These are phyloP conservation scores for Neurospora tetraspora DNA, from an alignment of 495 filamentous ascomycete species.

Conservation along the genomic window DNA sequence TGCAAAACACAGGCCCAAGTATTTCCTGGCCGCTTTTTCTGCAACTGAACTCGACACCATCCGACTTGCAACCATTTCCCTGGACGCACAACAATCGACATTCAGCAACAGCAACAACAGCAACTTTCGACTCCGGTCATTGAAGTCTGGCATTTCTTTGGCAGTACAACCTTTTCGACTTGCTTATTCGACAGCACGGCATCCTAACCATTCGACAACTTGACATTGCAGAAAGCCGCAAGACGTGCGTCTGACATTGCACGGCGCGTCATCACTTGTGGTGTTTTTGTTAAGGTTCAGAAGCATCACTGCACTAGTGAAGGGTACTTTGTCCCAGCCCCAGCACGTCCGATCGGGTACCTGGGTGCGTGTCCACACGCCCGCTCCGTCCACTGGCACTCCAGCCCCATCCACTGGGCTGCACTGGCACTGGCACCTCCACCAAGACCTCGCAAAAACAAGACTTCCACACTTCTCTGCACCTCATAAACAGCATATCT, in stretches of 20 bases:
- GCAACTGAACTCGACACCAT: background rate
- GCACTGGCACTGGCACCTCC: constrained; percentile 12
- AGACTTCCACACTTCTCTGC: constrained; percentile 12
- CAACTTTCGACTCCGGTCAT: background rate
- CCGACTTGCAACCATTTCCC: background rate
- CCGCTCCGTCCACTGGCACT: constrained; percentile 8
- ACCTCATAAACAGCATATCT: constrained; percentile 8
- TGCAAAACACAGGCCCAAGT: constrained; percentile 5
- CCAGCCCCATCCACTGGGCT: constrained; percentile 10
- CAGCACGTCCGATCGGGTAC: constrained; percentile 20
- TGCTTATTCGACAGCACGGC: background rate
- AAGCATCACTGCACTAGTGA: constrained; percentile 8
- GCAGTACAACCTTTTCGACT: background rate
- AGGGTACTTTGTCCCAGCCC: constrained; percentile 18
- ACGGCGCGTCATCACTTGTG: background rate
- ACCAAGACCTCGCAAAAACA: constrained; percentile 27
- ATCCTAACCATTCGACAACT: background rate
- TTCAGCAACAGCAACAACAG: background rate
- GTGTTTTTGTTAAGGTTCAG: background rate
- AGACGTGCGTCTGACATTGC: background rate
- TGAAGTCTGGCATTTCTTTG: background rate
- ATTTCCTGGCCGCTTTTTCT: background rate
- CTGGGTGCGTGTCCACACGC: constrained; percentile 16
- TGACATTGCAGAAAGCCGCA: background rate
- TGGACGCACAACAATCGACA: background rate